Conservation (phyloP, 352 stramenopile species). For the Phytophthora hybrid region DNA sequence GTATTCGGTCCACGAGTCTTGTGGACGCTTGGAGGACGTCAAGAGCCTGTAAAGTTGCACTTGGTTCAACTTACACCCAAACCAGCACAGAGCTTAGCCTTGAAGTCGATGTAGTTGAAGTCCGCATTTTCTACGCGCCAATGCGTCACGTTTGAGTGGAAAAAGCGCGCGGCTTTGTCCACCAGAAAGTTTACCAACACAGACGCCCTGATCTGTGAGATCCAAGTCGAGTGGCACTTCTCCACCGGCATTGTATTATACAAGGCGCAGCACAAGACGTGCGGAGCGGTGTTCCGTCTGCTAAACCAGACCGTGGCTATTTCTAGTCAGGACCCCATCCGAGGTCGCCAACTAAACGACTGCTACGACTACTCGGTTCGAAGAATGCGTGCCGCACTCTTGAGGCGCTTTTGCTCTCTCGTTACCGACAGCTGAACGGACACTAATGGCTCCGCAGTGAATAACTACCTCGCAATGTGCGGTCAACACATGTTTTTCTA, state of each 20-base stretch:
- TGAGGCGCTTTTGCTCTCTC: too few relatives aligned
- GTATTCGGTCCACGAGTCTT: constrained; percentile 23
- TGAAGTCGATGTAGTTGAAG: constrained; percentile 16
- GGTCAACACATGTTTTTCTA: background rate
- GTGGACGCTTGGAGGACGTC: constrained; percentile 6
- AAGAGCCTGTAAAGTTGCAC: constrained; percentile 19
- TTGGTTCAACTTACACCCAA: constrained; percentile 22
- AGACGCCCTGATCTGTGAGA: constrained; percentile 3
- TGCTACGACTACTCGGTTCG: too few relatives aligned
- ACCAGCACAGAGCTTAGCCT: background rate
- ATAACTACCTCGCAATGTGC: background rate
- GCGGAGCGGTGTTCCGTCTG: too few relatives aligned
- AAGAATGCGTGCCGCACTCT: too few relatives aligned
- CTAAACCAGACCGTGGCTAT: too few relatives aligned
- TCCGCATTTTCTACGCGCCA: constrained; percentile 2
- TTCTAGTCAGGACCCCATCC: too few relatives aligned
- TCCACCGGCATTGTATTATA: too few relatives aligned
- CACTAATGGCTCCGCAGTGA: background rate
- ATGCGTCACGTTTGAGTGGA: constrained; percentile 10
- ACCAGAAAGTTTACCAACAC: constrained; percentile 12
- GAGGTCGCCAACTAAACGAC: too few relatives aligned
- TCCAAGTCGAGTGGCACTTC: background rate
- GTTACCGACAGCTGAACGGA: background rate
- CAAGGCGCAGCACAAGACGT: too few relatives aligned
- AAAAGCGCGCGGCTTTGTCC: constrained; percentile 10